Base-by-base conservation (phyloP, 257 asterid species). In the Plantago ovata region DNA sequence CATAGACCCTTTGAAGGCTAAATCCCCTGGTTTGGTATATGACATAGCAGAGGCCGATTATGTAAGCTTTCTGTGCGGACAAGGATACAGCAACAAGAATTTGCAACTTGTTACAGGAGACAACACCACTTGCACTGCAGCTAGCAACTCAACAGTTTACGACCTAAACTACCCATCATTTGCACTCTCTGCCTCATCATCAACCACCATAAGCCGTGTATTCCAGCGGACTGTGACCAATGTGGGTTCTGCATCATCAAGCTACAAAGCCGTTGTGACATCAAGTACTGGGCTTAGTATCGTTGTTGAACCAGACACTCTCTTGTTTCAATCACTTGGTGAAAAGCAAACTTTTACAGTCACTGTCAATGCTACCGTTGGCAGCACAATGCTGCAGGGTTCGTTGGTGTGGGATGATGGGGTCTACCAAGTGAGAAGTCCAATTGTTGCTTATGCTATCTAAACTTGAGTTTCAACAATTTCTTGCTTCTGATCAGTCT, bases 91-190 rank as follows among this genome's bases (percentile, higher is more conserved):
- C 75, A 65, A 57, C 59, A 73, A 67, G 53, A 73, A 61, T 43
- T 57, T 87, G 20, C 65, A 39, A 32, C 75, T 78, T 10, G 47
- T 84, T 15, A 84, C 94, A 0, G 83, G 88, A 8, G 91, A 80
- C 55, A 64, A 74, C 54, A 50, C 52, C 16, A 69, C 82, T 18
- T 83, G 94, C 72, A 62, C 88, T 15, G 16, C 69, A 4, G 40
- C 75, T 19, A 74, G 56, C 42, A 78, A 75, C 19, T 67, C 72
- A 15, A 71, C 80, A 0, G 89, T 76, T 22, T 71, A 81, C 78
- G 89, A 81, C 64, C 77, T 87, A 39, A 86, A 83, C 61, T 77
- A 83, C 11, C 87, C 94, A 0, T 83, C 93, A 0, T 81, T 86
- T 60, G 19, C 84, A 0, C 41, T 81, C 42, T 76, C 88, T 6